Evolutionary conservation across 2,329 filamentous ascomycete species (phyloP).

Genomic region (Trichoderma polysporum): DNA sequence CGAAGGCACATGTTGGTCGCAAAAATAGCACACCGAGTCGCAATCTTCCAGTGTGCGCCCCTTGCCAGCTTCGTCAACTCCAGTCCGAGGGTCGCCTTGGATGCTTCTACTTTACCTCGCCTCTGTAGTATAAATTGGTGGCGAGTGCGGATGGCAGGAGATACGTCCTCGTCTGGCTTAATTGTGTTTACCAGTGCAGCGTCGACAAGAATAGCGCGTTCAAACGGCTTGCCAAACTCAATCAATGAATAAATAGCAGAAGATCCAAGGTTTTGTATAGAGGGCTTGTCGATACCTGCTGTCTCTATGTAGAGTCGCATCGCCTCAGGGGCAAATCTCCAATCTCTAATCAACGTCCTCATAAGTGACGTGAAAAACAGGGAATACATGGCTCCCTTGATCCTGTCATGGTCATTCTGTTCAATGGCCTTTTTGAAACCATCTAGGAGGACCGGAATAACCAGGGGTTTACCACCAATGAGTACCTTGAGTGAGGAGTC

Average conservation of each 20-base stretch:
- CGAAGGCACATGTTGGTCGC: slow-evolving; percentile 86
- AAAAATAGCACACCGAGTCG: slow-evolving; percentile 83
- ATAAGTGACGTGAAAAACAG: slow-evolving; percentile 84
- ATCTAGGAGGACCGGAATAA: slow-evolving; percentile 83
- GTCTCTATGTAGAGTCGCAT: slow-evolving; percentile 89
- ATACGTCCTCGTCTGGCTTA: slow-evolving; percentile 65
- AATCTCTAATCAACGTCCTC: slow-evolving; percentile 85
- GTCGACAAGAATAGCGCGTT: slow-evolving; percentile 82
- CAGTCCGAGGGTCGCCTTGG: slow-evolving; percentile 76
- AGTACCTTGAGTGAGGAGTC: slow-evolving; percentile 92
- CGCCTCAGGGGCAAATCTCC: slow-evolving; percentile 89
- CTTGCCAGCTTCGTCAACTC: slow-evolving; percentile 77
- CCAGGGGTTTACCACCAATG: slow-evolving; percentile 80
- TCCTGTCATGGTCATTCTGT: slow-evolving; percentile 79
- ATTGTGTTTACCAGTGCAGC: slow-evolving; percentile 69
- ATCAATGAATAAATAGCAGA: slow-evolving; percentile 81
- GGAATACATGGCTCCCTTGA: slow-evolving; percentile 93
- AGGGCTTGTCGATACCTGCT: slow-evolving; percentile 86
- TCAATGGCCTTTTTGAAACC: slow-evolving; percentile 77
- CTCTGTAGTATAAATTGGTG: slow-evolving; percentile 74
- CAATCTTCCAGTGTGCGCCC: slow-evolving; percentile 93
- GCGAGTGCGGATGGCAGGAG: slow-evolving; percentile 55
- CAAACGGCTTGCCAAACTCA: slow-evolving; percentile 86
- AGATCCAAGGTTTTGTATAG: slow-evolving; percentile 84
- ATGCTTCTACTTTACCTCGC: slow-evolving; percentile 73